phyloP scores from a whole-genome alignment of 1,284 basidiomycete genomes.

The Melampsora abietis-canadensis region DNA sequence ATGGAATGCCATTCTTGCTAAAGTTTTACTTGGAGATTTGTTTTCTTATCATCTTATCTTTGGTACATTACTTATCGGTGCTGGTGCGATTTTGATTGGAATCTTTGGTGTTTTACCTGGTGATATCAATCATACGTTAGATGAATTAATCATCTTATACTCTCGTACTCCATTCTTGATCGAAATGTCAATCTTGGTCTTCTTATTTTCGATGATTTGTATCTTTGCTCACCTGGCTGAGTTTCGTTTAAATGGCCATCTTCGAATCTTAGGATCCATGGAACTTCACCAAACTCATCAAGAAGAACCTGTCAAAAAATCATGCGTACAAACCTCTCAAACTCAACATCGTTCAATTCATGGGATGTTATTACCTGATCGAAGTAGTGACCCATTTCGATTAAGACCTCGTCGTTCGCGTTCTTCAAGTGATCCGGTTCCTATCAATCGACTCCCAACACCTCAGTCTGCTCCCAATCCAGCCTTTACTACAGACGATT shows the following conservation, averaged over 20 bases:
- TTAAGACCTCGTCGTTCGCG: too few species aligned
- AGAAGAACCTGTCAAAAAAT: constrained; percentile 47
- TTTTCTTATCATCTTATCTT: constrained; percentile 80
- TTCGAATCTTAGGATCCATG: constrained; percentile 47
- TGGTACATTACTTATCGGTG: constrained; percentile 77
- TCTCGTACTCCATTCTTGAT: constrained; percentile 71
- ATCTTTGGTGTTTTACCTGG: constrained; percentile 91
- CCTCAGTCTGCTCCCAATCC: too few species aligned
- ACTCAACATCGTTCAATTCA: too few species aligned
- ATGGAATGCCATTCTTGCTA: constrained; percentile 91
- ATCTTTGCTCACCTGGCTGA: constrained; percentile 57
- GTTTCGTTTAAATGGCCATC: constrained; percentile 10
- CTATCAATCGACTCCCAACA: too few species aligned
- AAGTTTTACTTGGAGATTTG: constrained; percentile 76
- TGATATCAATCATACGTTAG: constrained; percentile 66
- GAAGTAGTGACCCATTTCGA: too few species aligned
- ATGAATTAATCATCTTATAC: constrained; percentile 78
- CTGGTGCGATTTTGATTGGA: constrained; percentile 83
- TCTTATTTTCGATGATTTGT: constrained; percentile 64
- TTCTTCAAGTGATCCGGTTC: too few species aligned
- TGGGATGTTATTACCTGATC: too few species aligned
- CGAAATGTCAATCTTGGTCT: constrained; percentile 73
- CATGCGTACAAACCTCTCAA: too few species aligned
- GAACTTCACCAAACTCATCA: constrained; percentile 56
- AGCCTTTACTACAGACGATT: too few species aligned